Evolutionary conservation across 345 rosid genomes (phyloP), one percentile per base, ranked within the genome.

Genomic region (Gossypium herbaceum): DNA sequence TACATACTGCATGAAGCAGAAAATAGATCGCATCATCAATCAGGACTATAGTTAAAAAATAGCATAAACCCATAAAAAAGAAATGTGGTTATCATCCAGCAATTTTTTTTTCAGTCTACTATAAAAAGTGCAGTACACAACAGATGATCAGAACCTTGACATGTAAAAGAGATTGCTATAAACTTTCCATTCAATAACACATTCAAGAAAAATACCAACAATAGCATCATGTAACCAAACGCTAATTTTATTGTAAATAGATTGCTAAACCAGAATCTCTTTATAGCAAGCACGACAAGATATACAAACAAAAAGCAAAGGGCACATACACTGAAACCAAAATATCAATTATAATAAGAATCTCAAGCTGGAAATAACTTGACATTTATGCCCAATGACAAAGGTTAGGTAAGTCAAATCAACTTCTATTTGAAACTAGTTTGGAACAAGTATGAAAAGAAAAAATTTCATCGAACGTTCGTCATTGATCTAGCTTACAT

Each of bases 1-100:
- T 76, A 93, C 98, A 86, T 96, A 96, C 99, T 96, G 89, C 93
- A 88, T 68, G 51, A 63, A 67, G 78, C 77, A 81, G 74, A 86
- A 75, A 81, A 73, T 48, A 75, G 39, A 59, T 27, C 47, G 75
- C 29, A 57, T 29, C 13, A 45, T 66, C 65, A 77, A 79, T 51
- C 56, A 34, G 47, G 73, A 73, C 57, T 75, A 74, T 81, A 27
- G 61, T 52, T n/a, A 68, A 64, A 0, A 78, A 72, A 76, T 63
- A 41, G 66, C 75, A 79, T 52, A 80, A 56, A 44, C 52, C 43
- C 76, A 43, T 29, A 68, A 72, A 20, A 75, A 65, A 63, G 43
- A 25, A 54, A 58, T 2, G 2, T 2, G 16, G 43, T 43, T 55
- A 58, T 73, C 12, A 47, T 44, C 41, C 44, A 59, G 15, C 15